A percentile compares a stretch with the other conserved stretches of the same genome.
phyloP scores from a whole-genome alignment of 345 rosid species.

The Raphanus raphanistrum region DNA sequence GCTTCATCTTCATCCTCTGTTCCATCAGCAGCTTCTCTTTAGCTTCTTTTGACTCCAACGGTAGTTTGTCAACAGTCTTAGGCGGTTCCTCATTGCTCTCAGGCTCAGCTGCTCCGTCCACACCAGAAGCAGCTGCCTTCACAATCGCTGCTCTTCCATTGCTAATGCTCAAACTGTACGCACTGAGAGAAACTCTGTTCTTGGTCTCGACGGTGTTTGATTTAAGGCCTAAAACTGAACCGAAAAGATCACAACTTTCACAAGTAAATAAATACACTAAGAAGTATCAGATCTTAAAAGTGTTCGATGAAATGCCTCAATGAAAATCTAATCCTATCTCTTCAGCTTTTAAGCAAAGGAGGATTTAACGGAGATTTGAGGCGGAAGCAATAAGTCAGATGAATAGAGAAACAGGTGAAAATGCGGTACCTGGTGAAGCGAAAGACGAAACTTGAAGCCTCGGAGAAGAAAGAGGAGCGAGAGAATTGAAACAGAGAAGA shows the following conservation, averaged over 20 bases:
- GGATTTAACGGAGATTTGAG: neutral
- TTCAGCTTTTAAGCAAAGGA: neutral
- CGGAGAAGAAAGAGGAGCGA: conserved; percentile 23
- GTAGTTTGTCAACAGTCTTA: conserved; percentile 54
- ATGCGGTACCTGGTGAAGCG: conserved; percentile 33
- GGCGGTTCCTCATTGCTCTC: conserved; percentile 46
- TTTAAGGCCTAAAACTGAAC: conserved; percentile 14
- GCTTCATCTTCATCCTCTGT: conserved; percentile 79
- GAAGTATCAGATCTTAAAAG: neutral
- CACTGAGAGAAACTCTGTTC: conserved; percentile 35
- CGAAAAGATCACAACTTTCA: neutral
- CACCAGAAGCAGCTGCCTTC: conserved; percentile 47
- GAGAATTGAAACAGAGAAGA: conserved; percentile 42
- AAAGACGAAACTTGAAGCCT: conserved; percentile 10
- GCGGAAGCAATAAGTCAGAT: neutral
- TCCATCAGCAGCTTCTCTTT: conserved; percentile 66
- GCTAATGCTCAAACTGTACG: conserved; percentile 38
- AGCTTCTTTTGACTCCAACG: conserved; percentile 57
- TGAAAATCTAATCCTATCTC: neutral
- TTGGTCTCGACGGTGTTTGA: conserved; percentile 16
- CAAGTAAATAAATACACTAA: neutral
- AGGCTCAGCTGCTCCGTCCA: conserved; percentile 39
- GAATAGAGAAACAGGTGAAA: neutral
- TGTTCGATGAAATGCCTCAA: neutral
- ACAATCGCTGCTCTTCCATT: conserved; percentile 32